Conservation (phyloP, 352 stramenopile genomes). For the Globisporangium alternatum region DNA sequence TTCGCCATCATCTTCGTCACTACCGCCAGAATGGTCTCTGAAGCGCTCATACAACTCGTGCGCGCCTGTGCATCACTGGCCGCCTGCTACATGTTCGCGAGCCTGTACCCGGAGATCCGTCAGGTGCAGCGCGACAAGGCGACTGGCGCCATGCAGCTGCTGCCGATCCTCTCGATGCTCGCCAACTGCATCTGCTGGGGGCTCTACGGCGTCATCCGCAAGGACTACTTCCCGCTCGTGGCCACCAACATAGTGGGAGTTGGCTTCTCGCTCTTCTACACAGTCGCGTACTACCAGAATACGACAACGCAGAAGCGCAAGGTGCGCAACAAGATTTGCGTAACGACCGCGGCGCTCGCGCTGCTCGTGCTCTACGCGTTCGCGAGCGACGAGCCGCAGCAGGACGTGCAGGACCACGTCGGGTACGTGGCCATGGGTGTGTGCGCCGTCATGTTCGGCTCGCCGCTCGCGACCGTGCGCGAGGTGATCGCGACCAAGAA, state of each 20-base stretch:
- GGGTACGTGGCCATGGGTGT: slow-evolving; percentile 55
- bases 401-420: slow-evolving; percentile 35
- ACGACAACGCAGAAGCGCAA: not conserved
- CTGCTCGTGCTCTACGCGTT: slow-evolving; percentile 40
- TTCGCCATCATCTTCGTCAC: not conserved
- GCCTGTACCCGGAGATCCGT: slow-evolving; percentile 36
- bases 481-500: slow-evolving; percentile 48
- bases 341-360: slow-evolving; percentile 21
- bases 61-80: slow-evolving; percentile 41
- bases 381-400: slow-evolving; percentile 21
- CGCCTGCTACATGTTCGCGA: slow-evolving; percentile 44
- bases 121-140: slow-evolving; percentile 29
- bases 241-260: slow-evolving; percentile 50
- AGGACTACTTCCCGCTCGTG: slow-evolving; percentile 53
- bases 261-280: slow-evolving; percentile 38
- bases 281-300: slow-evolving; percentile 42
- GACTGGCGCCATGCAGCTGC: slow-evolving; percentile 12
- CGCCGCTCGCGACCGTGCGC: slow-evolving; percentile 46
- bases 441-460: slow-evolving; percentile 61
- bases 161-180: slow-evolving; percentile 60
- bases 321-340: slow-evolving; percentile 27
- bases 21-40: slow-evolving; percentile 18
- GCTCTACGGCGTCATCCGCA: slow-evolving; percentile 45
- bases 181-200: slow-evolving; percentile 59
- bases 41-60: slow-evolving; percentile 28